Percentiles rank a stretch among this genome's conserved stretches.
phyloP scores from a whole-genome alignment of 164 flowering plant genomes.

The Saururus chinensis region DNA sequence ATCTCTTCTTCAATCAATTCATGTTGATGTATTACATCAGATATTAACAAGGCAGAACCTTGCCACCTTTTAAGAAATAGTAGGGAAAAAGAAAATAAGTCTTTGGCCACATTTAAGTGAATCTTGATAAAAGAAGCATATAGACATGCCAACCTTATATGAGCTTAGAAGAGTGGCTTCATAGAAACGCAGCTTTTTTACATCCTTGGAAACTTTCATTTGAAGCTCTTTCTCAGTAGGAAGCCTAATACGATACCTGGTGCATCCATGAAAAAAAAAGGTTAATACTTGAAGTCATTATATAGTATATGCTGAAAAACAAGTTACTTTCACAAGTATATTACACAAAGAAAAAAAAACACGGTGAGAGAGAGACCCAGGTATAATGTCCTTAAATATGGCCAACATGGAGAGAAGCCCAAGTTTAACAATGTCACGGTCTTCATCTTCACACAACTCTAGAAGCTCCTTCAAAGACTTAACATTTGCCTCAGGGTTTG shows the following conservation, averaged over 20 bases:
- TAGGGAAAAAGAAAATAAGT: too few relatives aligned
- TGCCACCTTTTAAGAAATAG: neutral
- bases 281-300: neutral
- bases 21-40: too few relatives aligned
- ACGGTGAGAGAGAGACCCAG: constrained; percentile 47
- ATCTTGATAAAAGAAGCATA: too few relatives aligned
- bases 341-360: constrained; percentile 2
- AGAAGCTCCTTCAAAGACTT: constrained; percentile 68
- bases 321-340: too few relatives aligned
- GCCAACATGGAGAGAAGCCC: constrained; percentile 71
- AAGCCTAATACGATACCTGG: constrained; percentile 90
- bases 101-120: neutral
- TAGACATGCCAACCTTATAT: constrained; percentile 59
- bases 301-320: neutral
- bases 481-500: constrained; percentile 80
- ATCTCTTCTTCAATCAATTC: neutral
- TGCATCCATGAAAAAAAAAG: constrained; percentile 6
- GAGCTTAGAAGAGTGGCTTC: constrained; percentile 74
- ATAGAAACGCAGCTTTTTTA: constrained; percentile 68
- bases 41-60: neutral
- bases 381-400: constrained; percentile 90
- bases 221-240: constrained; percentile 93
- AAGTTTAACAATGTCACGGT: constrained; percentile 51
- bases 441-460: constrained; percentile 49
- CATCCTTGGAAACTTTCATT: constrained; percentile 81